phyloP scores from a whole-genome alignment of 192 early-diverging fungal genomes.

The Backusella macrospora region DNA sequence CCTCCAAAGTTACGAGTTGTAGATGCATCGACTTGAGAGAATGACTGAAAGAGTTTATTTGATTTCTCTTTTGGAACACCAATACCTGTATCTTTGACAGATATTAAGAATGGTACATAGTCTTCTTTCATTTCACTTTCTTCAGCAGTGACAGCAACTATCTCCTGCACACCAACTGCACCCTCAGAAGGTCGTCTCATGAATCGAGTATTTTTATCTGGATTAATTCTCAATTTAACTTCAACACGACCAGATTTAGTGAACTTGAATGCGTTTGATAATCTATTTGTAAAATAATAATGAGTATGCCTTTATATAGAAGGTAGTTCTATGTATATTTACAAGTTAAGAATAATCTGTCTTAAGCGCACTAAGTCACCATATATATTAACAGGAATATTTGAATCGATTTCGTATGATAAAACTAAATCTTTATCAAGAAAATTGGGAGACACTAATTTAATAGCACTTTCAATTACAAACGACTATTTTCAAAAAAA shows the following conservation, averaged over 20 bases:
- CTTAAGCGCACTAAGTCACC: constrained; percentile 57
- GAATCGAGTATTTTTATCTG: background rate
- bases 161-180: background rate
- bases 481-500: constrained; percentile 22
- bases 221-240: constrained; percentile 24
- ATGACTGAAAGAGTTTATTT: constrained; percentile 61
- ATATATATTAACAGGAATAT: constrained; percentile 40
- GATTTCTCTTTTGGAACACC: constrained; percentile 48
- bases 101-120: background rate
- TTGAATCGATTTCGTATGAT: constrained; percentile 27
- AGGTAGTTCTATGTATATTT: background rate
- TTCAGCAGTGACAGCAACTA: background rate
- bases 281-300: constrained; percentile 7
- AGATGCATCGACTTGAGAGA: constrained; percentile 64
- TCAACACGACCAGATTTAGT: constrained; percentile 46
- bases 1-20: constrained; percentile 59
- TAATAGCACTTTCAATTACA: constrained; percentile 64
- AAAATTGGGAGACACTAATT: constrained; percentile 63
- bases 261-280: constrained; percentile 62
- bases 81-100: constrained; percentile 47
- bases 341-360: constrained; percentile 56
- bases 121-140: background rate
- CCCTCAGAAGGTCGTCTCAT: background rate
- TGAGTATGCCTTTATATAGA: background rate
- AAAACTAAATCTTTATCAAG: constrained; percentile 58